Evolutionary conservation across 192 early-diverging fungal species (phyloP).

Genomic region (Coemansia sp.): DNA sequence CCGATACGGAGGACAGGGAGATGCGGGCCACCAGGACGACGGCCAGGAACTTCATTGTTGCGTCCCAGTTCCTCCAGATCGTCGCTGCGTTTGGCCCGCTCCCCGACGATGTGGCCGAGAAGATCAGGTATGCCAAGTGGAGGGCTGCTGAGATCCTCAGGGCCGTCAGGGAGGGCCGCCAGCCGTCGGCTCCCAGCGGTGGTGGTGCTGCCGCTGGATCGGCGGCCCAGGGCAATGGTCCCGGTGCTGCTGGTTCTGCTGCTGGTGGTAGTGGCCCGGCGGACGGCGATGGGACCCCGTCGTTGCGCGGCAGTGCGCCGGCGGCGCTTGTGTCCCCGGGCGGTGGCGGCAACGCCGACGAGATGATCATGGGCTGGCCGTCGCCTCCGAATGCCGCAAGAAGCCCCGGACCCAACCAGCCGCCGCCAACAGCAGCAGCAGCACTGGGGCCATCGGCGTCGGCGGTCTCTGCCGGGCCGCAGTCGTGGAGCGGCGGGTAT

Average conservation of each 20-base stretch:
- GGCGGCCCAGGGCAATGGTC: neutral
- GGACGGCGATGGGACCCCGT: too few species aligned
- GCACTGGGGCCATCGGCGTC: too few species aligned
- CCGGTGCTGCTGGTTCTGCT: neutral
- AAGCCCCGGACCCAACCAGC: neutral
- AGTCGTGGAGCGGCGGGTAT: neutral
- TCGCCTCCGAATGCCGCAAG: conserved; percentile 16
- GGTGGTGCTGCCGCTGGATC: neutral
- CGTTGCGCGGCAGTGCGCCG: too few species aligned
- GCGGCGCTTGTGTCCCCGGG: too few species aligned
- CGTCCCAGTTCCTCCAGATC: conserved; percentile 87
- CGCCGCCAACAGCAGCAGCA: conserved; percentile 8
- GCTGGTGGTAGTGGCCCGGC: too few species aligned
- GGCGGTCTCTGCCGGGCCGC: neutral
- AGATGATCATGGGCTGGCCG: conserved; percentile 27
- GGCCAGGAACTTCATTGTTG: conserved; percentile 85
- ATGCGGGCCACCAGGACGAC: conserved; percentile 81
- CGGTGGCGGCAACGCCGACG: neutral
- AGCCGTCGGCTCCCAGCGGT: conserved; percentile 53
- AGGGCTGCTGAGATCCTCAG: conserved; percentile 93
- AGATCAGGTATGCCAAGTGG: conserved; percentile 96
- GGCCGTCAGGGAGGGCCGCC: conserved; percentile 80
- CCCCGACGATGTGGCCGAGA: conserved; percentile 68
- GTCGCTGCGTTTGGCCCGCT: conserved; percentile 81
- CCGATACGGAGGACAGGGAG: conserved; percentile 88